These are phyloP conservation scores for Anthracocystis walkeri DNA, from an alignment of 1,284 basidiomycete genomes.

Conservation along the genomic window DNA sequence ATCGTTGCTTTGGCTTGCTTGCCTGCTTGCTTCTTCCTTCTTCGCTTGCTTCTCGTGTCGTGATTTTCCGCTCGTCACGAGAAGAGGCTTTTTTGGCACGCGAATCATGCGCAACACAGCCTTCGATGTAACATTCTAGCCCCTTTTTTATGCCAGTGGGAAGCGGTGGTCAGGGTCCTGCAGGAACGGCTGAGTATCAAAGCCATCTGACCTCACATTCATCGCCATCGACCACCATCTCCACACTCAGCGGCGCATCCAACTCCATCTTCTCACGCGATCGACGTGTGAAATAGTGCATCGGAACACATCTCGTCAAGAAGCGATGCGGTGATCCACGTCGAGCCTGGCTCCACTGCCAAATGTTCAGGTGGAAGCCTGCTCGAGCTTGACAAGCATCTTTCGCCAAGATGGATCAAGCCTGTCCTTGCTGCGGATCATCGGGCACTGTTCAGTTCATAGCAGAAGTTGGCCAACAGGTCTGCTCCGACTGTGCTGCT, in stretches of 20 bases:
- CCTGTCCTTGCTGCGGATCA: slow-evolving; percentile 34
- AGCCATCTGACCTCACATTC: neutral
- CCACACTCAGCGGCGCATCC: neutral
- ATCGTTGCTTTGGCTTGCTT: neutral
- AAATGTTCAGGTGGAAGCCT: neutral
- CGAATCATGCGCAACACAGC: neutral
- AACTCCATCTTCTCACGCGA: neutral
- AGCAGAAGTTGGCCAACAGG: slow-evolving; percentile 21
- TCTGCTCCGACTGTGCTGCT: slow-evolving; percentile 29
- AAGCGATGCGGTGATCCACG: slow-evolving; percentile 4
- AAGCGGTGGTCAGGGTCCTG: neutral
- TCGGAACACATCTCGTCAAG: neutral
- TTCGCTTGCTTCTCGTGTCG: slow-evolving; percentile 4
- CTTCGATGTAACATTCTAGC: slow-evolving; percentile 1
- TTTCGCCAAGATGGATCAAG: slow-evolving; percentile 12
- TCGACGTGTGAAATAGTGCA: neutral
- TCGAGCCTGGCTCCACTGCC: slow-evolving; percentile 2
- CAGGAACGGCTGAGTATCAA: neutral
- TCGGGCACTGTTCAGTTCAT: slow-evolving; percentile 12
- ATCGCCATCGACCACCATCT: slow-evolving; percentile 1
- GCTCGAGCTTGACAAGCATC: neutral
- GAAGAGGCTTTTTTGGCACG: neutral
- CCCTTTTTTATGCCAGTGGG: neutral
- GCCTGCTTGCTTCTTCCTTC: neutral
- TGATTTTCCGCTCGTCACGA: neutral